Conservation (phyloP, 768 basidiomycete species). For the Xerocomus spinulosus region DNA sequence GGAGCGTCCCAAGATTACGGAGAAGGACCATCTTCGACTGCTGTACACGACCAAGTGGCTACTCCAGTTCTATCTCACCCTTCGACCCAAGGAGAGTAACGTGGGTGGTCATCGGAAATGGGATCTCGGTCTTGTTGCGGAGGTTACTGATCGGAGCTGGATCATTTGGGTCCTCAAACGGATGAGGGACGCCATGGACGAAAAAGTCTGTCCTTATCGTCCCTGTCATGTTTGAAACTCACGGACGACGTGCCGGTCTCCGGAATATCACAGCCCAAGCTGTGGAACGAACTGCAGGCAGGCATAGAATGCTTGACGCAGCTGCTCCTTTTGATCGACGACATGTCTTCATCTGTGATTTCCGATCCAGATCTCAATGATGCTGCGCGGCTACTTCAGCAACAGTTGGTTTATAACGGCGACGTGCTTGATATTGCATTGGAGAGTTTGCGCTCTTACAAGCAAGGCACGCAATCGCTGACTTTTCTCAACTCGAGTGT, state of each 20-base stretch:
- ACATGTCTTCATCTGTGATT: slow-evolving; percentile 56
- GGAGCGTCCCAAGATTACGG: slow-evolving; percentile 87
- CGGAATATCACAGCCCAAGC: slow-evolving; percentile 61
- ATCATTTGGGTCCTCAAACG: slow-evolving; percentile 87
- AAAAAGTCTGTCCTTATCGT: slow-evolving; percentile 57
- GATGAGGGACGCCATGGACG: slow-evolving; percentile 86
- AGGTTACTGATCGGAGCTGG: slow-evolving; percentile 82
- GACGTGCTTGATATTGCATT: slow-evolving; percentile 88
- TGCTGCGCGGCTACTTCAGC: slow-evolving; percentile 75
- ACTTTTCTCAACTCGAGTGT: slow-evolving; percentile 87
- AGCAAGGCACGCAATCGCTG: slow-evolving; percentile 70
- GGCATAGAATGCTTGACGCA: slow-evolving; percentile 94
- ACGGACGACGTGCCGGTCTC: slow-evolving; percentile 8
- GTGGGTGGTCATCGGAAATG: slow-evolving; percentile 37
- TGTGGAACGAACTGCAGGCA: slow-evolving; percentile 92
- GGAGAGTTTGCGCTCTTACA: slow-evolving; percentile 72
- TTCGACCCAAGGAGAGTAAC: slow-evolving; percentile 37
- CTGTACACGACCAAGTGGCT: slow-evolving; percentile 89
- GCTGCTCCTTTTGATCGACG: slow-evolving; percentile 82
- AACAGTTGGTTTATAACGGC: slow-evolving; percentile 92
- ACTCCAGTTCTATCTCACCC: slow-evolving; percentile 78
- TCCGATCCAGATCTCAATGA: slow-evolving; percentile 51
- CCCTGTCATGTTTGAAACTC: slow-evolving; percentile 4
- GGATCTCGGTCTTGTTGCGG: slow-evolving; percentile 72
- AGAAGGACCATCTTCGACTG: slow-evolving; percentile 88